Percentiles rank a stretch among this genome's conserved stretches.
phyloP scores from a whole-genome alignment of 768 basidiomycete genomes.

The Boletus patriciae region DNA sequence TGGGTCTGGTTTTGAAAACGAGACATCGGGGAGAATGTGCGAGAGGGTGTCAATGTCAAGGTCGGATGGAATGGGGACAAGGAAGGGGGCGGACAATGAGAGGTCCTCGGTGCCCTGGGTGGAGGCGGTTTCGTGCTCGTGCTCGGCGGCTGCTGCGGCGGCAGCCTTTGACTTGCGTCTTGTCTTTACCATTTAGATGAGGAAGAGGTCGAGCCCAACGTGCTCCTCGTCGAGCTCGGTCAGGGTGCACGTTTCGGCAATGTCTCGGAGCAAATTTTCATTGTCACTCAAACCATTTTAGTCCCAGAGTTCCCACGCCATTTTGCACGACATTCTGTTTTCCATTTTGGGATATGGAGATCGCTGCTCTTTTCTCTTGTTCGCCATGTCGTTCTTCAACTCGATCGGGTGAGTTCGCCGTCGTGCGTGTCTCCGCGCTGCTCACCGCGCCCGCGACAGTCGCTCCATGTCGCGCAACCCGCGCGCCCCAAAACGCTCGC shows the following conservation, averaged over 20 bases:
- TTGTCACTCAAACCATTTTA: neutral
- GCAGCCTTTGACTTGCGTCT: slow-evolving; percentile 62
- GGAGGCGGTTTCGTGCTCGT: slow-evolving; percentile 36
- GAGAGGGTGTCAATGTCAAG: slow-evolving; percentile 62
- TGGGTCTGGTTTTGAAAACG: slow-evolving; percentile 54
- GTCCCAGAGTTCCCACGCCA: slow-evolving; percentile 20
- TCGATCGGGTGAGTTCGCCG: slow-evolving; percentile 61
- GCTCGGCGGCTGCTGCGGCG: slow-evolving; percentile 32
- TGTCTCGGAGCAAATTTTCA: slow-evolving; percentile 5
- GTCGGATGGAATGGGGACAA: slow-evolving; percentile 61
- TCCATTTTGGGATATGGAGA: slow-evolving; percentile 8
- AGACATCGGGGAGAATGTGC: slow-evolving; percentile 58
- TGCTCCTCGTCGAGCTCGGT: too few relatives aligned
- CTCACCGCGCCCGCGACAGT: slow-evolving; percentile 36
- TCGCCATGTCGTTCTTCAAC: slow-evolving; percentile 78
- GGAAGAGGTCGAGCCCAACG: slow-evolving; percentile 33
- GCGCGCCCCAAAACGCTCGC: slow-evolving; percentile 68
- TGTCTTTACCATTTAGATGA: slow-evolving; percentile 45
- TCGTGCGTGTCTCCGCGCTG: neutral
- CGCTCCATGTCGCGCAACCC: slow-evolving; percentile 75
- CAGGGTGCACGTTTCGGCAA: slow-evolving; percentile 11
- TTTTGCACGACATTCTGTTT: slow-evolving; percentile 1
- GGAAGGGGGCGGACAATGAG: slow-evolving; percentile 25
- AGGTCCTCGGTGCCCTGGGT: slow-evolving; percentile 38
- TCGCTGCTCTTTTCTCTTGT: neutral